phyloP scores from a whole-genome alignment of 139 green algal species.

The Auxenochlorella protothecoides region DNA sequence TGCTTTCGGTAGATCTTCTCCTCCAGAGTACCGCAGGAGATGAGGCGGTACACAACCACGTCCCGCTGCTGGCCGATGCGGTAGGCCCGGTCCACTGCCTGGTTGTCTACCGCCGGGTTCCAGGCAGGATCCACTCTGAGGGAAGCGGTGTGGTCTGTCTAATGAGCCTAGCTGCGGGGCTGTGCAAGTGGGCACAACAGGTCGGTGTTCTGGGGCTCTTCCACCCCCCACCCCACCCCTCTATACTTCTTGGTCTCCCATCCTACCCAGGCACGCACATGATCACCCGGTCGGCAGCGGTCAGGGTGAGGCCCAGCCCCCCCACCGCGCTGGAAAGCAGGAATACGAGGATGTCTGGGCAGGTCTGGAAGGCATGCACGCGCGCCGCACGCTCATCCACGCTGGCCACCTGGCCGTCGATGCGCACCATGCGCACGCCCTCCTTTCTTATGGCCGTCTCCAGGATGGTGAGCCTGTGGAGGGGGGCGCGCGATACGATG shows the following conservation, averaged over 20 bases:
- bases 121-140: slow-evolving; percentile 48
- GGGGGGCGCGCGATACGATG: too few species aligned
- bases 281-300: slow-evolving; percentile 83
- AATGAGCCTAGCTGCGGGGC: background rate
- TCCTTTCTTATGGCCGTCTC: slow-evolving; percentile 41
- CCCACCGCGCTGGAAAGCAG: slow-evolving; percentile 86
- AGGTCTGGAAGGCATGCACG: slow-evolving; percentile 64
- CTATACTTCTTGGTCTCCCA: background rate
- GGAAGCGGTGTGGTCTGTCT: background rate
- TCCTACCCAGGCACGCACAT: background rate
- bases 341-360: slow-evolving; percentile 65
- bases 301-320: slow-evolving; percentile 89
- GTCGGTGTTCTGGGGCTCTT: too few species aligned
- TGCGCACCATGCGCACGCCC: slow-evolving; percentile 48
- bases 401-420: slow-evolving; percentile 68
- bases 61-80: slow-evolving; percentile 61
- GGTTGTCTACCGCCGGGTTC: slow-evolving; percentile 58
- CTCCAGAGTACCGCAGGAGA: slow-evolving; percentile 81
- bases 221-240: too few species aligned
- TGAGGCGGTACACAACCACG: slow-evolving; percentile 78
- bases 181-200: slow-evolving; percentile 1
- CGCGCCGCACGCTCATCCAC: slow-evolving; percentile 29
- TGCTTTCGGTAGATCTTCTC: slow-evolving; percentile 87
- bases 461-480: slow-evolving; percentile 69
- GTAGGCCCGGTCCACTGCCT: slow-evolving; percentile 77